Conservation (phyloP, 2,329 filamentous ascomycete species). For the Talaromyces verruculosus region DNA sequence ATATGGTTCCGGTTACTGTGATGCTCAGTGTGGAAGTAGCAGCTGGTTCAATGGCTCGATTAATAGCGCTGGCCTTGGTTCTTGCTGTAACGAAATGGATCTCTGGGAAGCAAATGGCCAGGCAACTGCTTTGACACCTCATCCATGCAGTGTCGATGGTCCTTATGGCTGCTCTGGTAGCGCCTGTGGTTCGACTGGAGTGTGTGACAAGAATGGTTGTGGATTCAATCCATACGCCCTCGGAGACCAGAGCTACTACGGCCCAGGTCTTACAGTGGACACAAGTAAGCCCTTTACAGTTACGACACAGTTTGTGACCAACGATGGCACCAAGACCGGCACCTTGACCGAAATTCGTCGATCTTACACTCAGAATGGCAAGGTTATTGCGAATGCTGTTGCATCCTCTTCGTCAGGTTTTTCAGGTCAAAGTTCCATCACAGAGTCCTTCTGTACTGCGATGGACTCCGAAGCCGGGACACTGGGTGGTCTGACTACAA, state of each 20-base stretch:
- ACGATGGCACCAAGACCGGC: constrained; percentile 52
- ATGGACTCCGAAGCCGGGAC: constrained; percentile 53
- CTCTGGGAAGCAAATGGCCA: constrained; percentile 69
- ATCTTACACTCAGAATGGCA: constrained; percentile 64
- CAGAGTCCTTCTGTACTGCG: constrained; percentile 56
- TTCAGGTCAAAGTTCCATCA: constrained; percentile 54
- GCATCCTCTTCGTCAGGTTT: constrained; percentile 50
- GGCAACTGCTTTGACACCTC: constrained; percentile 64
- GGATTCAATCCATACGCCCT: constrained; percentile 69
- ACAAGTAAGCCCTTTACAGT: constrained; percentile 62
- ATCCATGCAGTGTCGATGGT: constrained; percentile 52
- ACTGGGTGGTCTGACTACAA: constrained; percentile 57
- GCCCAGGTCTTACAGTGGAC: constrained; percentile 53
- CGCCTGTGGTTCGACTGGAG: constrained; percentile 58
- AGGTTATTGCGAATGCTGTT: constrained; percentile 58
- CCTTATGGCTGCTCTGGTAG: constrained; percentile 48
- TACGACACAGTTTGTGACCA: constrained; percentile 65
- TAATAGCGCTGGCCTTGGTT: constrained; percentile 50
- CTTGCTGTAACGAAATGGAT: constrained; percentile 69
- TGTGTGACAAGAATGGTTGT: constrained; percentile 68
- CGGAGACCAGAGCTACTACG: constrained; percentile 65
- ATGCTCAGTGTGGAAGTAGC: constrained; percentile 52
- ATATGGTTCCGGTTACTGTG: constrained; percentile 65
- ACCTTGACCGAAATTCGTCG: constrained; percentile 61
- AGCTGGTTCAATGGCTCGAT: constrained; percentile 3